Conservation (phyloP, 768 basidiomycete species). For the Nidularia pulvinata region DNA sequence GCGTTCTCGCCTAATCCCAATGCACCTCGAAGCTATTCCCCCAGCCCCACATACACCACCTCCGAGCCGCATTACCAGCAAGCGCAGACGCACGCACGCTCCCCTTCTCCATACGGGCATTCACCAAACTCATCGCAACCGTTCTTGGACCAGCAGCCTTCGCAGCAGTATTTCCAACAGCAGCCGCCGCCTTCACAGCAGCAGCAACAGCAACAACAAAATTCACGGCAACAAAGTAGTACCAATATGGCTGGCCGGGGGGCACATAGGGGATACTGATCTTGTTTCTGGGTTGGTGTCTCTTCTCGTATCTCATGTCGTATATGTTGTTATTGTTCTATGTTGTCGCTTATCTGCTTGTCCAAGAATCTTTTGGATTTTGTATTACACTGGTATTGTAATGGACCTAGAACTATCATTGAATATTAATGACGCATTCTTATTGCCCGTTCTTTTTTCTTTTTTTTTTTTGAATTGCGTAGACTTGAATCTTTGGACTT, state of each 20-base stretch:
- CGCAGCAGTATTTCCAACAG: constrained; percentile 23
- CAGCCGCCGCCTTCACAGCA: constrained; percentile 16
- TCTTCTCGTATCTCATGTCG: no score
- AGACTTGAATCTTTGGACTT: no score
- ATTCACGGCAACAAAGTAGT: constrained; percentile 17
- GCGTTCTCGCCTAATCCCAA: constrained; percentile 43
- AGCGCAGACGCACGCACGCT: neutral
- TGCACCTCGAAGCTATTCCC: constrained; percentile 34
- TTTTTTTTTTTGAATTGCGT: no score
- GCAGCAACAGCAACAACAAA: neutral
- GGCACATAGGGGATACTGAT: constrained; percentile 26
- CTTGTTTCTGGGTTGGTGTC: neutral
- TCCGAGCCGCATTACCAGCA: constrained; percentile 16
- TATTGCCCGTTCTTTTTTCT: no score
- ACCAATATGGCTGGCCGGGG: constrained; percentile 40
- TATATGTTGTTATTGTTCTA: neutral
- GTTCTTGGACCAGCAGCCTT: constrained; percentile 12
- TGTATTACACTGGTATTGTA: constrained; percentile 24
- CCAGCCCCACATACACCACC: constrained; percentile 31
- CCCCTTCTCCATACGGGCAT: no score
- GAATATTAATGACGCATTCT: no score
- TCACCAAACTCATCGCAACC: constrained; percentile 8
- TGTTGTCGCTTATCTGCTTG: constrained; percentile 2
- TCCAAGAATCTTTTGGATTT: constrained; percentile 4
- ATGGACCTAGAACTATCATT: constrained; percentile 10